Evolutionary conservation across 805 yeast genomes (phyloP).

Genomic region (Hermanozyma aechmeae): DNA sequence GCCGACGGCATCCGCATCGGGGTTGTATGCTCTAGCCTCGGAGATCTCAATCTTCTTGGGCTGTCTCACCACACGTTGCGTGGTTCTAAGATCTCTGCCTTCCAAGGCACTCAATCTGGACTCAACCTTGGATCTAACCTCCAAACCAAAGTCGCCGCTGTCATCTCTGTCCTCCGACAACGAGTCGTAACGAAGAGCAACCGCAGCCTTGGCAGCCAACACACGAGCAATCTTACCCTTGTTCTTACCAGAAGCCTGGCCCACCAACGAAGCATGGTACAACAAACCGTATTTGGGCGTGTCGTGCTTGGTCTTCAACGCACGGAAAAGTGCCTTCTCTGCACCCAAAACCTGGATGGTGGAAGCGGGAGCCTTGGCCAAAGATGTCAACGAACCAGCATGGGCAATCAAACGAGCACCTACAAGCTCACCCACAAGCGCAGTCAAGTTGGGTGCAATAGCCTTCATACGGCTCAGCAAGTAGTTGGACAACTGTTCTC

Average conservation of each 20-base stretch:
- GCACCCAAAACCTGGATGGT: constrained; percentile 98
- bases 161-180: constrained; percentile 96
- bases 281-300: constrained; percentile 97
- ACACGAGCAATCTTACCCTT: constrained; percentile 99
- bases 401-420: constrained; percentile 98
- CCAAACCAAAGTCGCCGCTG: constrained; percentile 86
- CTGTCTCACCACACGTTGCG: constrained; percentile 73
- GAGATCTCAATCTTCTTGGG: constrained; percentile 80
- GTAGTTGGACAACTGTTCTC: constrained; percentile 92
- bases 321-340: constrained; percentile 97
- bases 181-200: constrained; percentile 93
- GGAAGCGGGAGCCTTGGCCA: constrained; percentile 98
- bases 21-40: constrained; percentile 83
- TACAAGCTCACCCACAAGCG: constrained; percentile 93
- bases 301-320: constrained; percentile 95
- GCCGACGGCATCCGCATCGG: constrained; percentile 74
- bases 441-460: constrained; percentile 94
- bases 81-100: constrained; percentile 92
- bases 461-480: constrained; percentile 95
- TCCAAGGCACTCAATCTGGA: constrained; percentile 88
- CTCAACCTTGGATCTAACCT: constrained; percentile 89
- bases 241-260: constrained; percentile 96
- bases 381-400: constrained; percentile 86
- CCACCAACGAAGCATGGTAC: constrained; percentile 94
- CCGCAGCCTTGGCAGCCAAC: constrained; percentile 97